A percentile compares a stretch with the other conserved stretches of the same genome.
These are phyloP conservation scores for Chlorella sp. DNA, from an alignment of 139 green algal species.

Conservation along the genomic window DNA sequence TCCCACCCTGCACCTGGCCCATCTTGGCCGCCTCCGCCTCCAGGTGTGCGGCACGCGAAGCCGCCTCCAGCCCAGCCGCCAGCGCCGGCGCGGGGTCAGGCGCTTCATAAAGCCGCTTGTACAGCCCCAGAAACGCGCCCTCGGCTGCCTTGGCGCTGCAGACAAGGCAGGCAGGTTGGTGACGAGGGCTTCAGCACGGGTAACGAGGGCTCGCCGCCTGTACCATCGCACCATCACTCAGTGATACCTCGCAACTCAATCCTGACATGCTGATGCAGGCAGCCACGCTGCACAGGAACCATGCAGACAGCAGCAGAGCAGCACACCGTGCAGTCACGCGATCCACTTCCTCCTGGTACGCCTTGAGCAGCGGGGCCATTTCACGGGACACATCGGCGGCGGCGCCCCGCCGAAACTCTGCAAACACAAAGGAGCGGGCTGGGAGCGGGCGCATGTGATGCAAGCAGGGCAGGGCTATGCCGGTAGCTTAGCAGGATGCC, in stretches of 20 bases:
- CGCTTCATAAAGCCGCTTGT: conserved; percentile 92
- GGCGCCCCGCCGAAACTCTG: conserved; percentile 10
- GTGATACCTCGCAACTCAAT: neutral
- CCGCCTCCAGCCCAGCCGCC: conserved; percentile 58
- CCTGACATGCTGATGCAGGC: neutral
- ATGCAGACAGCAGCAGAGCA: too few species aligned
- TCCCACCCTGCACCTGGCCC: neutral
- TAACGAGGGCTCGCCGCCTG: too few species aligned
- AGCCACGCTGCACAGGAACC: too few species aligned
- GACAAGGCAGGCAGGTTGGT: neutral
- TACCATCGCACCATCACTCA: too few species aligned
- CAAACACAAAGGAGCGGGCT: too few species aligned
- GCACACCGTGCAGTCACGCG: conserved; percentile 63
- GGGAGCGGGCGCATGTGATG: too few species aligned
- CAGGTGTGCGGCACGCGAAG: conserved; percentile 57
- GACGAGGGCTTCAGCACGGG: neutral
- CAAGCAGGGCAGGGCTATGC: neutral
- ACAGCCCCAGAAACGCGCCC: conserved; percentile 86
- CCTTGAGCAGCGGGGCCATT: conserved; percentile 79
- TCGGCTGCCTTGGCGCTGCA: conserved; percentile 72
- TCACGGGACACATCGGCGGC: conserved; percentile 23
- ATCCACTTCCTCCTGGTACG: conserved; percentile 95
- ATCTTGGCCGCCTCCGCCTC: conserved; percentile 56
- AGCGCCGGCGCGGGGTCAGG: conserved; percentile 88
- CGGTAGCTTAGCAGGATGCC: neutral